Base-by-base conservation (phyloP, 2,329 filamentous ascomycete genomes). In the Chlorencoelia australis region DNA sequence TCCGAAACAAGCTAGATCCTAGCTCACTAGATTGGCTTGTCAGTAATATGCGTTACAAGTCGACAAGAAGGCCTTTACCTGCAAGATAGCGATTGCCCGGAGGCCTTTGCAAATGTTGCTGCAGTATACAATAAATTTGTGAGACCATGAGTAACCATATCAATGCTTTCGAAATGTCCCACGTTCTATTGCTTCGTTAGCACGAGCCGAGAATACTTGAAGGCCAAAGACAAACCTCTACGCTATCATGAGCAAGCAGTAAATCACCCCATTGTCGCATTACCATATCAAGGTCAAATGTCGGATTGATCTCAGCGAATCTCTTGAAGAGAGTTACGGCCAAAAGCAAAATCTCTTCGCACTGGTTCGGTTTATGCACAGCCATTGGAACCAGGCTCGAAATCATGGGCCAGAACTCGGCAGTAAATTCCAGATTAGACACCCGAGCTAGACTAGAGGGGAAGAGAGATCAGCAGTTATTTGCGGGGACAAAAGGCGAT, bases 1-100 rank as follows among this genome's bases (percentile, higher is more conserved):
- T 70, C 52, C 67, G 71, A 47, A 86, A 74, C 1, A 87, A 54
- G 3, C 60, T 59, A 34, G 64, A 61, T 7, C 67, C 63, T 30
- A 72, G 55, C n/a, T 56, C 50, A 31, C 62, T 63, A 44, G 29
- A 15, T 5, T 6, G 41, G 21, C 48, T 15, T 45, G 39, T 31
- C 35, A 43, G 29, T 15, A 27, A 28, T 27, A 18, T 38, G 14
- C n/a, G n/a, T n/a, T 19, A 30, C n/a, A 30, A 30, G 9, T 20
- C n/a, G 31, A 26, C 35, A 7, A 16, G 16, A 19, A 10, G 14
- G 16, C 22, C 17, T 37, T 31, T 45, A 50, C 48, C 46, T 46
- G 43, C 49, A 51, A 9, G 45, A 39, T 10, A 54, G 18, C 15
- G 38, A 29, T 35, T 51, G 45, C 25, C 51, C 44, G 19, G 45